Conservation (phyloP, 768 basidiomycete species). For the Xanthoconium purpureum region DNA sequence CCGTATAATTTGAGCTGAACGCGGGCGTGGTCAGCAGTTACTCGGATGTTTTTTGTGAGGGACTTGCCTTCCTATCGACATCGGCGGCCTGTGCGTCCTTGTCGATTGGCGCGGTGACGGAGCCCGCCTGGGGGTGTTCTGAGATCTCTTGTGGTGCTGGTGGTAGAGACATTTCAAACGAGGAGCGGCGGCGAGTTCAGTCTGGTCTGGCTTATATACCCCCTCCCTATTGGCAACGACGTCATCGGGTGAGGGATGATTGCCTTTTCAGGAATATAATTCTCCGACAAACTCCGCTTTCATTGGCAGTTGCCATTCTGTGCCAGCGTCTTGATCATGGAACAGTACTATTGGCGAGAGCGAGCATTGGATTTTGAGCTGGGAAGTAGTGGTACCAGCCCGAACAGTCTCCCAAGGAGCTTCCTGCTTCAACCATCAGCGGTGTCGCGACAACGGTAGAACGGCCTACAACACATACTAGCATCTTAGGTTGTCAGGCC, state of each 20-base stretch:
- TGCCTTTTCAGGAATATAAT: neutral
- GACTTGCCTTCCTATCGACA: conserved; percentile 67
- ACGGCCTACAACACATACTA: too few relatives aligned
- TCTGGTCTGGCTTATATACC: conserved; percentile 10
- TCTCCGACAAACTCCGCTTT: too few relatives aligned
- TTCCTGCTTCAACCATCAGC: too few relatives aligned
- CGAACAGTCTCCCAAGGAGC: too few relatives aligned
- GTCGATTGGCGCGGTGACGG: conserved; percentile 68
- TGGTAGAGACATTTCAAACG: conserved; percentile 61
- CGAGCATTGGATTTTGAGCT: too few relatives aligned
- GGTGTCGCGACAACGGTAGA: too few relatives aligned
- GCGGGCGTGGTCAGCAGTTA: neutral
- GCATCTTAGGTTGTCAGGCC: too few relatives aligned
- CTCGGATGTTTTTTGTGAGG: neutral
- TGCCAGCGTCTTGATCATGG: too few relatives aligned
- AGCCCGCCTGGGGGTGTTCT: conserved; percentile 49
- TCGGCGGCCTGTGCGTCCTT: conserved; percentile 62
- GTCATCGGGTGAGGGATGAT: neutral
- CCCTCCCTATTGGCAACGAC: conserved; percentile 6
- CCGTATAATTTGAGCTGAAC: conserved; percentile 67
- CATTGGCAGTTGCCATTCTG: too few relatives aligned
- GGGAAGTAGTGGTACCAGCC: too few relatives aligned
- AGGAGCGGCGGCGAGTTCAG: neutral
- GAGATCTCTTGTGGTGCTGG: conserved; percentile 60
- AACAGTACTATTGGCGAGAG: too few relatives aligned